Conservation (phyloP, 768 basidiomycete genomes). For the Mrakia hoshinonis region DNA sequence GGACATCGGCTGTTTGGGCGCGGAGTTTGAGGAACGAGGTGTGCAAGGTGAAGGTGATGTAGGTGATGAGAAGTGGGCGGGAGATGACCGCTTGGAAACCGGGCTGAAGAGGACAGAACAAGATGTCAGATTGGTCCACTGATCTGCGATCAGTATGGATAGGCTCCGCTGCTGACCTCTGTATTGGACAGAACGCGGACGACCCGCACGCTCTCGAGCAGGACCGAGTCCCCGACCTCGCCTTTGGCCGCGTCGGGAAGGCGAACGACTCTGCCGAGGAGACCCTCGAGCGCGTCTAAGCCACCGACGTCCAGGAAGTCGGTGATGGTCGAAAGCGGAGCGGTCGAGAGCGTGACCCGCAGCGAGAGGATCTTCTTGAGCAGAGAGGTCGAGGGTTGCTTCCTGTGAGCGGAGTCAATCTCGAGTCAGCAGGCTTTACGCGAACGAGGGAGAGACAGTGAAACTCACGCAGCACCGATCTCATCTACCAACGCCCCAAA, state of each 20-base stretch:
- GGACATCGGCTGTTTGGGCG: conserved; percentile 61
- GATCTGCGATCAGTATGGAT: not conserved
- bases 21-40: conserved; percentile 57
- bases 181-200: conserved; percentile 76
- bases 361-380: conserved; percentile 71
- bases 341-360: conserved; percentile 77
- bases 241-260: conserved; percentile 52
- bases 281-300: conserved; percentile 52
- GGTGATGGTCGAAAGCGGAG: conserved; percentile 65
- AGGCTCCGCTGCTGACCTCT: conserved; percentile 49
- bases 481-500: conserved; percentile 31
- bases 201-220: conserved; percentile 69
- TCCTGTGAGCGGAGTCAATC: conserved; percentile 35
- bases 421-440: too few relatives aligned
- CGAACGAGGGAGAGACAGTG: conserved; percentile 45
- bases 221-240: conserved; percentile 59
- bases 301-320: conserved; percentile 66
- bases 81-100: conserved; percentile 63
- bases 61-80: conserved; percentile 58
- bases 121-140: not conserved
- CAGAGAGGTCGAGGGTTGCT: conserved; percentile 53
- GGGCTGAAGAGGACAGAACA: conserved; percentile 44
- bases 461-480: conserved; percentile 50
- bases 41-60: conserved; percentile 64
- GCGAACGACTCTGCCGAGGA: conserved; percentile 56